These are phyloP conservation scores for Podospora appendiculata DNA, from an alignment of 495 filamentous ascomycete genomes.

Conservation along the genomic window DNA sequence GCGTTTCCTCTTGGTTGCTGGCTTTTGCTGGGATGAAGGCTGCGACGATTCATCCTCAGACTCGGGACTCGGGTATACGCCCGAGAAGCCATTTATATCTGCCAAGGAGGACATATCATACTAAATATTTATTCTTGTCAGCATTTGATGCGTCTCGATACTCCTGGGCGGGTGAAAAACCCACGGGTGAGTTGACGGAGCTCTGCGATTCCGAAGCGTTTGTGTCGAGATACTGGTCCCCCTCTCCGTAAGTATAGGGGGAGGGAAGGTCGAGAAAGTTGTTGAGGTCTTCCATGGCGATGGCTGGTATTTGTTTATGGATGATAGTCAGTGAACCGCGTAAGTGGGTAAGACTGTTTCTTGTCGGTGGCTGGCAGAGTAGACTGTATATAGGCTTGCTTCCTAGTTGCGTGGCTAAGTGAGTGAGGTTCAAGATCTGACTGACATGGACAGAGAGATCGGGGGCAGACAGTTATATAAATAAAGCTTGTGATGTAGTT, in stretches of 20 bases:
- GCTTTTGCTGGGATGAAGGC: constrained; percentile 20
- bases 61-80: constrained; percentile 30
- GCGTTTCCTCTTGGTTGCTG: constrained; percentile 36
- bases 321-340: neutral
- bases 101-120: constrained; percentile 25
- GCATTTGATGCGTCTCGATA: neutral
- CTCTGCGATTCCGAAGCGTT: constrained; percentile 33
- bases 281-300: constrained; percentile 24
- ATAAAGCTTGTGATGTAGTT: neutral
- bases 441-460: neutral
- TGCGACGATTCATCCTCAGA: constrained; percentile 32
- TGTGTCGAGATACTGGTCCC: constrained; percentile 31
- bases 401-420: neutral
- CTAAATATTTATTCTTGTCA: constrained; percentile 12
- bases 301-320: neutral
- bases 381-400: neutral
- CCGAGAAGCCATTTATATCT: constrained; percentile 17
- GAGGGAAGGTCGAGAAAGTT: constrained; percentile 24
- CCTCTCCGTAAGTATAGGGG: constrained; percentile 30
- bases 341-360: neutral
- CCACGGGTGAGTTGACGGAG: constrained; percentile 31
- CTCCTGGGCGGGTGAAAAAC: neutral
- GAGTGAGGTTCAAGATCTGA: neutral
- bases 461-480: neutral
- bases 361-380: neutral